Evolutionary conservation across 768 basidiomycete genomes (phyloP).

Genomic region (Lactarius pseudohatsudake): DNA sequence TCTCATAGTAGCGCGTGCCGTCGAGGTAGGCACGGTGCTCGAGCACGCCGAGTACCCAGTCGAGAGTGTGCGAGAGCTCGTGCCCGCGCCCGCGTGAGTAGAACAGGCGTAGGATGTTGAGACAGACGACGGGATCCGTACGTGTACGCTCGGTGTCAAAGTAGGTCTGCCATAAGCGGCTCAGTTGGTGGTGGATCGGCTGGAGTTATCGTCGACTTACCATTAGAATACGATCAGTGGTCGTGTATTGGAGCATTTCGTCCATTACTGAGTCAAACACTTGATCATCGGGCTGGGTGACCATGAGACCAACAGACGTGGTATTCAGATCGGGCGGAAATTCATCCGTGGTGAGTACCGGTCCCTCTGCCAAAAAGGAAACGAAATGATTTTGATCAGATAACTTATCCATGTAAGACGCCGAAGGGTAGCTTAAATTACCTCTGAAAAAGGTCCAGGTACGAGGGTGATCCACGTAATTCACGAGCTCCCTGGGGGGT

Average conservation of each 20-base stretch:
- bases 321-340: constrained; percentile 61
- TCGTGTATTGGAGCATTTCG: constrained; percentile 53
- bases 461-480: constrained; percentile 39
- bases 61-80: constrained; percentile 45
- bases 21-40: constrained; percentile 14
- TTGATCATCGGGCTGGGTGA: constrained; percentile 37
- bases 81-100: constrained; percentile 48
- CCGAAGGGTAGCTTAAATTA: constrained; percentile 35
- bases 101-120: constrained; percentile 51
- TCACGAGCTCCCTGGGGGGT: constrained; percentile 42
- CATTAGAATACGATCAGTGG: constrained; percentile 48
- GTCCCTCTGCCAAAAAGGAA: constrained; percentile 36
- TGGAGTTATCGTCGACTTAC: constrained; percentile 21
- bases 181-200: constrained; percentile 14
- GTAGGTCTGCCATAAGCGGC: constrained; percentile 43
- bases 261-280: constrained; percentile 49
- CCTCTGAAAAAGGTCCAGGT: constrained; percentile 58
- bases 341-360: constrained; percentile 45
- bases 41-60: constrained; percentile 52
- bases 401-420: constrained; percentile 30
- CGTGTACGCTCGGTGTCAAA: constrained; percentile 52
- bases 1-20: constrained; percentile 39
- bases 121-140: constrained; percentile 54
- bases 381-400: background rate
- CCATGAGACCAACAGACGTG: constrained; percentile 52